Evolutionary conservation across 1,139 yeast genomes (phyloP), one percentile per base, ranked within the genome.

Genomic region (Kluyveromyces sp.): DNA sequence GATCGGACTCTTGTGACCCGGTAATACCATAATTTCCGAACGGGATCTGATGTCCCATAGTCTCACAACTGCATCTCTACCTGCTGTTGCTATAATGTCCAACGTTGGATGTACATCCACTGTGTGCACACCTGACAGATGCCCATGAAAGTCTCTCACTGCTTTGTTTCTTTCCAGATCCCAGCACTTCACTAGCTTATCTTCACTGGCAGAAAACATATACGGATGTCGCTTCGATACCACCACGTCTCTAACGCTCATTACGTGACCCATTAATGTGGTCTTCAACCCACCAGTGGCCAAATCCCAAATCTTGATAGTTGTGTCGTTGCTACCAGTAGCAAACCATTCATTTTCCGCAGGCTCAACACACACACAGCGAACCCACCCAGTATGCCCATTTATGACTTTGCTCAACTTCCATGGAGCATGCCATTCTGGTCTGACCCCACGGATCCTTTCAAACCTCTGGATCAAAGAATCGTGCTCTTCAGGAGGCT

Each of bases 171-270:
- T 76, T 62, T 92, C 97, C 55, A 94, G 69, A 66, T 94, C 98
- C 96, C 97, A 94, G 64, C 97, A 89, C 57, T 88, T 78, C n/a
- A 88, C 87, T 33, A 88, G 75, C 61, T 89, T 89, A 64, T 94
- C 99, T 60, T 92, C 97, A 32, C 96, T 85, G 22, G 94, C 94
- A 9, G 94, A 79, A 60, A 88, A 94, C 66, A 94, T 68, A 62
- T 92, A 92, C 0, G 97, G 96, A 56, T 79, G 87, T 46, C 84
- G 69, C 2, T 73, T 66, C 0, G 96, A 85, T 1, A 89, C 75
- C 0, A 74, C 81, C 22, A 92, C 60, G 1, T 88, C 83, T 43
- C 96, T 68, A 1, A 94, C 92, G 0, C 88, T 80, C 95, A 92
- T 84, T 3, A 84, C 75, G 64, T 94, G 98, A 0, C 96, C 96